A percentile compares a stretch with the other conserved stretches of the same genome.
phyloP scores from a whole-genome alignment of 495 filamentous ascomycete genomes.

The Glarea lozoyensis region DNA sequence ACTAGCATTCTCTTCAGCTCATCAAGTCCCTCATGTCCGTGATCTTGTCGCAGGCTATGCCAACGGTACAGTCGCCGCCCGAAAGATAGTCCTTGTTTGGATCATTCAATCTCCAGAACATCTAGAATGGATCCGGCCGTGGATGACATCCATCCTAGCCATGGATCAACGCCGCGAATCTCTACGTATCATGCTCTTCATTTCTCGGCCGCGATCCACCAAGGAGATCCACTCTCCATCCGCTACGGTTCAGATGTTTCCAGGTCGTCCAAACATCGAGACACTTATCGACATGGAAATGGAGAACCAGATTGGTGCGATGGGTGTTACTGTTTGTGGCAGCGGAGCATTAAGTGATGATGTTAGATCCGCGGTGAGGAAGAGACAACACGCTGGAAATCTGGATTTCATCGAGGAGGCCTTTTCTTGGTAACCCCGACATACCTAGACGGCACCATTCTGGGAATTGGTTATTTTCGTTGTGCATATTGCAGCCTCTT shows the following conservation, averaged over 20 bases:
- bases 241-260: conserved; percentile 82
- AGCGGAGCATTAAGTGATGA: conserved; percentile 84
- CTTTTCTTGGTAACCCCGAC: conserved; percentile 85
- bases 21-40: conserved; percentile 70
- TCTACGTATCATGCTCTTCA: conserved; percentile 78
- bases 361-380: conserved; percentile 64
- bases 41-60: conserved; percentile 63
- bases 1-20: too few relatives aligned
- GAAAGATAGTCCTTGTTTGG: conserved; percentile 81
- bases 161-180: conserved; percentile 77
- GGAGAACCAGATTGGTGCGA: conserved; percentile 65
- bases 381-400: conserved; percentile 50
- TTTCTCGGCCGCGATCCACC: conserved; percentile 70
- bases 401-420: conserved; percentile 93
- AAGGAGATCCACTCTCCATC: conserved; percentile 77
- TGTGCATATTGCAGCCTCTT: too few relatives aligned
- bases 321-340: conserved; percentile 83
- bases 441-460: too few relatives aligned
- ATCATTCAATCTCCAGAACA: conserved; percentile 81
- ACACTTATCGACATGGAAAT: conserved; percentile 73
- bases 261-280: conserved; percentile 52
- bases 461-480: too few relatives aligned
- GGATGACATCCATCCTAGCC: conserved; percentile 89
- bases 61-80: conserved; percentile 64
- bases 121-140: conserved; percentile 85